Evolutionary conservation across 805 yeast genomes (phyloP), one percentile per base, ranked within the genome.

Genomic region (Candida montana): DNA sequence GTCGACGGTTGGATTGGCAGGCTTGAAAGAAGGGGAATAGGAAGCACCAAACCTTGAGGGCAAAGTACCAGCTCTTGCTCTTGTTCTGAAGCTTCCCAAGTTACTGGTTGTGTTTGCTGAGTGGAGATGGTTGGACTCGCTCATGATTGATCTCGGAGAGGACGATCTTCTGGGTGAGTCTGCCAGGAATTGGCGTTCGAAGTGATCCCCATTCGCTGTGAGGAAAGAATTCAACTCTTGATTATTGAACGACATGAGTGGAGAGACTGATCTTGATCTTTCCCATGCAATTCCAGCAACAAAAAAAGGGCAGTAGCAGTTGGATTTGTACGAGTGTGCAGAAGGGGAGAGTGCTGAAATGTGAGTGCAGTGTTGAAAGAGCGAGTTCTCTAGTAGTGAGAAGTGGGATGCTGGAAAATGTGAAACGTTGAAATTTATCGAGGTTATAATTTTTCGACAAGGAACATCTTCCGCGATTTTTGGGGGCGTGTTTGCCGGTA

Each of bases 1-100:
- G 36, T 54, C 59, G 32, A 49, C 32, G 17, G 41, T 33, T 18
- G 41, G 36, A 10, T 34, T 19, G 9, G 46, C 31, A 3, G 51
- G 11, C 27, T 35, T 50, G 42, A 51, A 48, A 13, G 53, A 49
- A 18, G 59, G 47, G 6, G 57, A 39, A 34, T 38, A 49, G 8
- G 44, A 31, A 24, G 35, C 51, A 35, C 11, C 31, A 10, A 80
- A 69, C 36, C 81, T 64, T 17, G 89, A 79, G 8, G 93, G 91
- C 36, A 85, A 64, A 12, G 95, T 85, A 3, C 93, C 93, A 2
- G 93, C 84, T 49, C 95, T 71, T 34, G 83, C 77, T 47, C 93
- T 71, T 13, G 76, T 68, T 51, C 77, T 64, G 39, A 67, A 58
- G 19, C 58, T 57, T 3, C 74, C 69, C 51, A 69, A 50, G 50